A percentile compares a stretch with the other conserved stretches of the same genome.
These are phyloP conservation scores for Pittosporum tobira DNA, from an alignment of 129 eudicot species.

Conservation along the genomic window DNA sequence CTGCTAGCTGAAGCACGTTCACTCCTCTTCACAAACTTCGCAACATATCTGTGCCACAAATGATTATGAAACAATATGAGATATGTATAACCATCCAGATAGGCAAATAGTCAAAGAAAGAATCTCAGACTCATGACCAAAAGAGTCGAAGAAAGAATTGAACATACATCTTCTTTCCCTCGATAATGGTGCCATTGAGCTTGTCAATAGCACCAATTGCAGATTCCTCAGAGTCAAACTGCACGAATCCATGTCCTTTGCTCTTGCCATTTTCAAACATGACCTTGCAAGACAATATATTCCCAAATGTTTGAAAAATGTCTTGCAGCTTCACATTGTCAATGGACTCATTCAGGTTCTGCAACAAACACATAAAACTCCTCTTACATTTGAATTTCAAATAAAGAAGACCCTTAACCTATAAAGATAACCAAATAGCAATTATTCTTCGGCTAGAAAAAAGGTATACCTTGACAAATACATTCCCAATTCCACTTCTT, in stretches of 20 bases:
- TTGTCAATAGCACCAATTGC: constrained; percentile 77
- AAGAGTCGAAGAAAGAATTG: neutral
- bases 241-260: constrained; percentile 87
- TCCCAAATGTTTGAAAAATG: constrained; percentile 60
- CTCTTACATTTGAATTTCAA: neutral
- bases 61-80: neutral
- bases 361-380: constrained; percentile 18
- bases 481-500: constrained; percentile 71
- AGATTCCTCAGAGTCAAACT: constrained; percentile 64
- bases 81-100: neutral
- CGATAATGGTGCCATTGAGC: constrained; percentile 56
- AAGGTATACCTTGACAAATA: constrained; percentile 65
- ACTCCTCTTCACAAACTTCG: constrained; percentile 60
- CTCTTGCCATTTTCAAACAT: constrained; percentile 64
- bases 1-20: constrained; percentile 41
- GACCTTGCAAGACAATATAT: constrained; percentile 68
- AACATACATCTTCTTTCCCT: constrained; percentile 73
- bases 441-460: neutral
- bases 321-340: constrained; percentile 65
- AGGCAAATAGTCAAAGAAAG: neutral
- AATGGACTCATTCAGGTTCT: constrained; percentile 65
- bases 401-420: neutral
- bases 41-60: constrained; percentile 47
- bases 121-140: neutral
- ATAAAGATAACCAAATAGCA: neutral